Base-by-base conservation (phyloP, 768 basidiomycete species). In the Crucibulum laeve region DNA sequence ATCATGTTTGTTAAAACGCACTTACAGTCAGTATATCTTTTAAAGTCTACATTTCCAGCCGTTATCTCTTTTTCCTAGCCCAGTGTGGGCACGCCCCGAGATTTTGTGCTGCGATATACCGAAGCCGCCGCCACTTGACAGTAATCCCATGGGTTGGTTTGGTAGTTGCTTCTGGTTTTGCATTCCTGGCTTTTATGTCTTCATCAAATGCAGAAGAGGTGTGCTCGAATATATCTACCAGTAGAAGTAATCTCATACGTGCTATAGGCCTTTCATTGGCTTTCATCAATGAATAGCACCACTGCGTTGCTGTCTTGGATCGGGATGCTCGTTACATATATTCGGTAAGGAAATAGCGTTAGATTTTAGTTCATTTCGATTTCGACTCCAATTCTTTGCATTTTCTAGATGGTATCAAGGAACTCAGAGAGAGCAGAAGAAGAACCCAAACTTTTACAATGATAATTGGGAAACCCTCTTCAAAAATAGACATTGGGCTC, bases 241-340 rank as follows among this genome's bases (percentile, higher is more conserved):
- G 7, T 30, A 30, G 7, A 30, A 7, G 8, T 30, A n/a, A 30
- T 30, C n/a, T 30, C n/a, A 30, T 30, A n/a, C 28, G n/a, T 30
- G 7, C 28, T 7, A 30, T 25, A 50, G 48, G 42, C 51, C 39
- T 53, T 52, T 41, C 50, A 50, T 34, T 56, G 47, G 49, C 40
- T 51, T 25, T 51, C 48, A 17, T 56, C 49, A 14, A 33, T 52
- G 44, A 50, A 30, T 32, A 49, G 40, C 28, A 48, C 50, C 10
- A 47, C 48, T 34, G 50, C 48, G 36, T 47, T 51, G n/a, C n/a
- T 30, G n/a, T 30, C 28, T 7, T 30, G 28, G 28, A 30, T 30
- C n/a, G n/a, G 7, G 28, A 50, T 52, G 53, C 46, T 55, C 32
- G 44, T 48, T 44, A 55, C 52, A 34, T 55, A 53, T 41, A 40